Evolutionary conservation across 1,284 basidiomycete species (phyloP), one percentile per base, ranked within the genome.

Genomic region (Takashimella koratensis): DNA sequence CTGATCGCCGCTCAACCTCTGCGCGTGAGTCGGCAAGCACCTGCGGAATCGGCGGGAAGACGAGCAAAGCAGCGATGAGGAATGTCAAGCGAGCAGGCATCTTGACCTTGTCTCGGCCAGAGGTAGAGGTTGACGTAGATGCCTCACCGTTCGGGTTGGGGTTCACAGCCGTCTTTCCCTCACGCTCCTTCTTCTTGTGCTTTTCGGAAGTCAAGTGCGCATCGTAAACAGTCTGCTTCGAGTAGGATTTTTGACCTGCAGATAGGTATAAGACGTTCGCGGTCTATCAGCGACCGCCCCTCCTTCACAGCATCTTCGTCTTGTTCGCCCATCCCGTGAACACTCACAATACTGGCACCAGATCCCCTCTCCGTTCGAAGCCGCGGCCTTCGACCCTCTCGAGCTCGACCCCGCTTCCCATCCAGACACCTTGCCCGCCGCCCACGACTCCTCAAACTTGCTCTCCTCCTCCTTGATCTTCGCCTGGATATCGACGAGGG

Each of bases 171-270:
- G 59, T 49, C 24, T 59, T 81, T 19, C 82, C 81, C 26, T 69
- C 72, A 44, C 55, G 54, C 24, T 64, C 87, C 87, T 49, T 86
- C 84, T 98, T 98, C 70, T 90, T 79, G 73, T 98, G 96, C 73
- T 93, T 97, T 76, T 91, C 93, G 25, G 92, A 95, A 8, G 85
- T 90, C 46, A 98, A 78, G 72, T 98, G 96, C 4, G 92, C 94
- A 66, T 97, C 91, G 75, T 94, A 98, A 4, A 98, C 96, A 0
- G 95, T 97, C 74, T 97, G 90, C 74, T 98, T 99, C 12, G 94
- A 84, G 74, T 98, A 98, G 58, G 82, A 80, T 70, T 94, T 93
- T 74, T 93, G 89, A 71, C 93, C 90, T 93, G 53, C 45, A 36
- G n/a, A n/a, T n/a, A n/a, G n/a, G n/a, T n/a, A n/a, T n/a, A 40